These are phyloP conservation scores for Jamesozyma gamospora DNA, from an alignment of 805 yeast species.

Conservation along the genomic window DNA sequence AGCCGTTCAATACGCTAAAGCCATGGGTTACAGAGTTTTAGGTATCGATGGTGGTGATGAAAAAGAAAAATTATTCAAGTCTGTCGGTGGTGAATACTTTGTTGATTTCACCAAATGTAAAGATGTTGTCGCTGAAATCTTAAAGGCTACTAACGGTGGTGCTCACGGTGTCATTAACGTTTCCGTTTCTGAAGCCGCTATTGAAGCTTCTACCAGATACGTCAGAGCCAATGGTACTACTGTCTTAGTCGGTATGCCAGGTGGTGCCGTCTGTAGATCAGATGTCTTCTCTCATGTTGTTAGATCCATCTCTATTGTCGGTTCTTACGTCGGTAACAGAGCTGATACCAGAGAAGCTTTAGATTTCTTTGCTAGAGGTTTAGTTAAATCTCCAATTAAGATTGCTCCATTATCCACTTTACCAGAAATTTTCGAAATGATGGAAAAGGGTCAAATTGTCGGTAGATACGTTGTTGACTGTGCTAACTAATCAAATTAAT, in stretches of 20 bases:
- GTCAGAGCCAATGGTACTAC: conserved; percentile 53
- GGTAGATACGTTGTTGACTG: conserved; percentile 81
- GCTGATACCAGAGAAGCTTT: conserved; percentile 54
- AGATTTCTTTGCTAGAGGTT: conserved; percentile 63
- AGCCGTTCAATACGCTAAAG: conserved; percentile 66
- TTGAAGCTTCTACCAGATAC: conserved; percentile 40
- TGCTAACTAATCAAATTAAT: not conserved
- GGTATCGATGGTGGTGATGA: conserved; percentile 71
- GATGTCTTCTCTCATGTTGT: conserved; percentile 42
- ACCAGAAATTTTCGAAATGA: conserved; percentile 57
- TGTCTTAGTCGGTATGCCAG: conserved; percentile 52
- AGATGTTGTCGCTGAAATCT: conserved; percentile 39
- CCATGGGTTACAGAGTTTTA: conserved; percentile 62
- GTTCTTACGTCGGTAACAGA: conserved; percentile 44
- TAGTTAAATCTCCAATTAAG: conserved; percentile 63
- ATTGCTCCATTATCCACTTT: conserved; percentile 67
- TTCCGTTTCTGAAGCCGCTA: conserved; percentile 46
- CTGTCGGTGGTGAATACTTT: conserved; percentile 54
- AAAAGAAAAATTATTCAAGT: conserved; percentile 43
- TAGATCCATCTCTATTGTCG: conserved; percentile 38
- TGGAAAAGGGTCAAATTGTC: conserved; percentile 76
- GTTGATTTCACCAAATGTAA: conserved; percentile 45
- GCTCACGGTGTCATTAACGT: conserved; percentile 64
- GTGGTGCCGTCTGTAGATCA: conserved; percentile 38
- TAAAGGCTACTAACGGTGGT: conserved; percentile 48